Evolutionary conservation across 208 protist genomes (phyloP), one percentile per base, ranked within the genome.

Genomic region (Leptomonas seymouri): DNA sequence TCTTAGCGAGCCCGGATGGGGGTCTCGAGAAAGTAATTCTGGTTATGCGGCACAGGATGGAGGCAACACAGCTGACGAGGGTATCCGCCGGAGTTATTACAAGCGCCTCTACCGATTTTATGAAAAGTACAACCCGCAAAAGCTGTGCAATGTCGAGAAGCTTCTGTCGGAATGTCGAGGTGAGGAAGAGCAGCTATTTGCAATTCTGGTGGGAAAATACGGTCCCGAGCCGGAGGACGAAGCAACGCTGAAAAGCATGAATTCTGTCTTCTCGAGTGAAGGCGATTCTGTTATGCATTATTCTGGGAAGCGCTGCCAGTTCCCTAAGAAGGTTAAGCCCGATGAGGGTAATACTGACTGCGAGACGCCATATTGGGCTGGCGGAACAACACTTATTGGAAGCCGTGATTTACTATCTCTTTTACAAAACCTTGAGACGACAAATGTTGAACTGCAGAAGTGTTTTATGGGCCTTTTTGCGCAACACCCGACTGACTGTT

Each of bases 291-390:
- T 82, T 14, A 80, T 86, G 63, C 82, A 91, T 50, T 87, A 83
- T 48, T 77, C 71, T 0, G 86, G 86, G 20, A 87, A 78, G 63
- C 71, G 85, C 0, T 89, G 76, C 44, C 73, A 65, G 25, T 84
- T 91, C 69, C 86, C 89, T 1, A 86, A 81, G 54, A 55, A 48
- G 51, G 89, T 94, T 31, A 81, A 69, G 21, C 79, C 86, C 6
- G 64, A 81, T 31, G 76, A 94, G 42, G 86, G 89, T 5, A 90
- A 89, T 69, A 92, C 89, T 1, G 86, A 92, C 39, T 87, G 77
- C 42, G 84, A 84, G 71, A 94, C 86, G n/a, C 89, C 86, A 0
- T 94, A 92, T 59, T 94, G 86, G 86, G 76, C 80, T 34, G 78
- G 85, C 14, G 69, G 63, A 18, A 79, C 81, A 21, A 69, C 74